A percentile compares a stretch with the other conserved stretches of the same genome.
These are phyloP conservation scores for Macrocybe sp. DNA, from an alignment of 1,284 basidiomycete genomes.

Conservation along the genomic window DNA sequence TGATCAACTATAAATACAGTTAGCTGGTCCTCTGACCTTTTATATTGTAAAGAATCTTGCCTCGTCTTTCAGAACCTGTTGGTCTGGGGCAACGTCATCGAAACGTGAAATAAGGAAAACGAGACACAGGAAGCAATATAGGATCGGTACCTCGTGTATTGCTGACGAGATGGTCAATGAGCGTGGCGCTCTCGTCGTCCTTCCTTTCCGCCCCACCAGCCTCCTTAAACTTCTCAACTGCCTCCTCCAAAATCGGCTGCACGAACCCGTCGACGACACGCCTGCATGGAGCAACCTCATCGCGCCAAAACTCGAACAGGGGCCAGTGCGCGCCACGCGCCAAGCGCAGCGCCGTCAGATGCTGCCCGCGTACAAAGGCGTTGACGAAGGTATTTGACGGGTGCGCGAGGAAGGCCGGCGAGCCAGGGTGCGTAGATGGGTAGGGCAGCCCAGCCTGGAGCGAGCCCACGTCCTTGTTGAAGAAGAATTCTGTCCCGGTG, in stretches of 20 bases:
- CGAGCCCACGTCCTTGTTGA: conserved; percentile 27
- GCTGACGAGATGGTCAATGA: conserved; percentile 36
- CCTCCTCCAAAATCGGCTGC: conserved; percentile 38
- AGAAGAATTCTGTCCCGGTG: conserved; percentile 37
- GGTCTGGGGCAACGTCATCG: conserved; percentile 5
- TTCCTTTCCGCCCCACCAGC: conserved; percentile 12
- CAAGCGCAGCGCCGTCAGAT: conserved; percentile 24
- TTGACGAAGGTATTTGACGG: conserved; percentile 31
- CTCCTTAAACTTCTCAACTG: conserved; percentile 19
- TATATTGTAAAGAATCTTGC: conserved; percentile 7
- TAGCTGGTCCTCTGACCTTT: neutral
- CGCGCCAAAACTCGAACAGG: conserved; percentile 34
- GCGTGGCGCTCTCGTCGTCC: conserved; percentile 28
- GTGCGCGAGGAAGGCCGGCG: conserved; percentile 17
- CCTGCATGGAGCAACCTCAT: conserved; percentile 27
- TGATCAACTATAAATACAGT: neutral
- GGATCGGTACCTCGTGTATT: conserved; percentile 30
- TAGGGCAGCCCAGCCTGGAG: conserved; percentile 29
- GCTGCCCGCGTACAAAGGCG: conserved; percentile 34
- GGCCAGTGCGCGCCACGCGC: conserved; percentile 31
- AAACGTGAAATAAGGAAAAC: neutral
- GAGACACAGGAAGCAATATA: conserved; percentile 2
- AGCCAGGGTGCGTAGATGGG: conserved; percentile 20
- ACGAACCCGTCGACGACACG: conserved; percentile 32
- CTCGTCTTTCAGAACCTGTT: conserved; percentile 39